phyloP scores from a whole-genome alignment of 2,329 filamentous ascomycete genomes.

The Colletotrichum phormii region DNA sequence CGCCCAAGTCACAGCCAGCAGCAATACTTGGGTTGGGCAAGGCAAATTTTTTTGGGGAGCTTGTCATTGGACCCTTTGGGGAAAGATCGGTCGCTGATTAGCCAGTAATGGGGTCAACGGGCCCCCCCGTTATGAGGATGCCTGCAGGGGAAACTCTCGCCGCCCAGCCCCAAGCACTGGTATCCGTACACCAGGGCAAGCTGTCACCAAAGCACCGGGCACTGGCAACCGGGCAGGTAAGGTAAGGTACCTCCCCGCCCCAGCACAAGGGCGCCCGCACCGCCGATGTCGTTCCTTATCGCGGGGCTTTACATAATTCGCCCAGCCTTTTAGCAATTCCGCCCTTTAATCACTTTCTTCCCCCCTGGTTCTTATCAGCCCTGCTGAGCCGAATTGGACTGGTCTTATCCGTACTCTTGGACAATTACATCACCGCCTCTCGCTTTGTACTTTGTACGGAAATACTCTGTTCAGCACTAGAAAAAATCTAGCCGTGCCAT shows the following conservation, averaged over 20 bases:
- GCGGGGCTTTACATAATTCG: slow-evolving; percentile 31
- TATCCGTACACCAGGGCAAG: not conserved
- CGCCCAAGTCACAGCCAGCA: slow-evolving; percentile 10
- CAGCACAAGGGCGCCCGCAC: not conserved
- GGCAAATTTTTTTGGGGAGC: slow-evolving; percentile 32
- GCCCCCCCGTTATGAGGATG: not conserved
- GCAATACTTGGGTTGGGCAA: slow-evolving; percentile 2
- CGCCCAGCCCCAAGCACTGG: not conserved
- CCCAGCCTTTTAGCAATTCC: not conserved
- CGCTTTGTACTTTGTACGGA: not conserved
- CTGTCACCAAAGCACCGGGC: not conserved
- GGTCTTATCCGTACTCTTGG: too few relatives aligned
- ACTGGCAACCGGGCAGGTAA: not conserved
- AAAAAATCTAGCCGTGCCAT: slow-evolving; percentile 3
- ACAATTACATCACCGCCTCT: slow-evolving; percentile 23
- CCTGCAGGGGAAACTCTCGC: slow-evolving; percentile 28
- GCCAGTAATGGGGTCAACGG: slow-evolving; percentile 11
- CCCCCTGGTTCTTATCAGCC: slow-evolving; percentile 31
- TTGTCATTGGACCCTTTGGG: slow-evolving; percentile 36
- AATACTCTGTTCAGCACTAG: not conserved
- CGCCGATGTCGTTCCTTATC: slow-evolving; percentile 35
- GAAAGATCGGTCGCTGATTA: slow-evolving; percentile 23
- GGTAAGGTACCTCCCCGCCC: not conserved
- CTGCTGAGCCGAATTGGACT: slow-evolving; percentile 17
- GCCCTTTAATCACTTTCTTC: not conserved